Percentiles rank a stretch among this genome's conserved stretches.
phyloP scores from a whole-genome alignment of 345 rosid genomes.

The Bretschneidera sinensis region DNA sequence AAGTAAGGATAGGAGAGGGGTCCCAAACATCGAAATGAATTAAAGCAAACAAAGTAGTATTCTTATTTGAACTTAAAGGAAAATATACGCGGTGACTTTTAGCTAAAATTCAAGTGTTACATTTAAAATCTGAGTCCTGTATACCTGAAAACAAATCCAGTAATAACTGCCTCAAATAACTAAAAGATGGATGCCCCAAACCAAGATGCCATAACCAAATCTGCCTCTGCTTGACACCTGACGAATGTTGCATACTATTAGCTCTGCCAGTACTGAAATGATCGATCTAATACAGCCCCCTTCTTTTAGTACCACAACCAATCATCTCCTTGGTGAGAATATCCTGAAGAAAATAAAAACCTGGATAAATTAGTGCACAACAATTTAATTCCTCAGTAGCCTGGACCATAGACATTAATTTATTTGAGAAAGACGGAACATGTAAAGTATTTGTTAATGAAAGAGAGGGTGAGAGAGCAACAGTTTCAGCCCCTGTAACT shows the following conservation, averaged over 20 bases:
- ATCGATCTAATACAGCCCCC: too few species aligned
- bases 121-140: background rate
- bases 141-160: constrained; percentile 4
- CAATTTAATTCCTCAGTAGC: too few species aligned
- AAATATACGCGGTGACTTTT: too few species aligned
- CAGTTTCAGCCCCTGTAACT: constrained; percentile 8
- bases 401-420: too few species aligned
- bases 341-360: too few species aligned
- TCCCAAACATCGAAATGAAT: too few species aligned
- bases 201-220: constrained; percentile 14
- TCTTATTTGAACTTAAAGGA: too few species aligned
- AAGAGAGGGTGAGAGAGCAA: background rate
- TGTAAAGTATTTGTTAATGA: background rate
- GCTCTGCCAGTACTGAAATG: too few species aligned
- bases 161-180: constrained; percentile 6
- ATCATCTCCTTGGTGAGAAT: too few species aligned
- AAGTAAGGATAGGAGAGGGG: background rate
- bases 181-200: constrained; percentile 11
- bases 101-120: constrained; percentile 11
- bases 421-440: constrained; percentile 1
- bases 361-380: too few species aligned
- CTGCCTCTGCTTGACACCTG: background rate
- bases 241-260: background rate
- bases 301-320: too few species aligned
- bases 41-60: too few species aligned